Evolutionary conservation across 768 basidiomycete species (phyloP), one percentile per base, ranked within the genome.

Genomic region (Paxillus involutus): DNA sequence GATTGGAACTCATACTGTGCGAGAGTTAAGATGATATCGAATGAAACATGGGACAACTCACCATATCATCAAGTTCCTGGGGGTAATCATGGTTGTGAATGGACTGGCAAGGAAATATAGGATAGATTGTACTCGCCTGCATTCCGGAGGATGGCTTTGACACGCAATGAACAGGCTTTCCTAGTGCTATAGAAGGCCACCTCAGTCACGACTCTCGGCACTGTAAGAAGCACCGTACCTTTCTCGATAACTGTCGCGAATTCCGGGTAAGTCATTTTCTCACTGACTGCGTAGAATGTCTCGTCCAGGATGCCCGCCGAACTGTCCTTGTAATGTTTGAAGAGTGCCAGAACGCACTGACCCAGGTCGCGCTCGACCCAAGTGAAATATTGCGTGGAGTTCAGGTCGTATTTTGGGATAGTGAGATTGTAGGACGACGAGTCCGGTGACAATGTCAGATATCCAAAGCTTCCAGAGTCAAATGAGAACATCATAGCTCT

Each of bases 151-250:
- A 41, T 19, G 16, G 26, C 6, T 56, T 51, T 1, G 51, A 48
- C 17, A 60, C 56, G 39, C 68, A 70, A 7, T 49, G 66, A n/a
- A 68, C 69, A 3, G 63, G 57, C 26, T 68, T 70, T 33, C 59
- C 59, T 19, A 69, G 9, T 8, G 49, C 68, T 69, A 32, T n/a
- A 44, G 12, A 17, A 9, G 17, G n/a, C n/a, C 12, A n/a, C 7
- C 0, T 46, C 12, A 47, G 49, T 26, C 24, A n/a, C 45, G 13
- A 8, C 4, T 30, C 26, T 44, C 6, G 2, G 37, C 1, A 13
- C 26, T 32, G 12, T 19, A 12, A 0, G 17, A 16, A 26, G 35
- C 14, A 50, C 24, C 6, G 6, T 39, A 65, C 65, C 65, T 53
- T 59, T 52, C 33, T 59, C 51, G 10, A 67, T 58, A 35, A 51